Conservation (phyloP, 495 filamentous ascomycete genomes). For the Lindgomyces ingoldianus region DNA sequence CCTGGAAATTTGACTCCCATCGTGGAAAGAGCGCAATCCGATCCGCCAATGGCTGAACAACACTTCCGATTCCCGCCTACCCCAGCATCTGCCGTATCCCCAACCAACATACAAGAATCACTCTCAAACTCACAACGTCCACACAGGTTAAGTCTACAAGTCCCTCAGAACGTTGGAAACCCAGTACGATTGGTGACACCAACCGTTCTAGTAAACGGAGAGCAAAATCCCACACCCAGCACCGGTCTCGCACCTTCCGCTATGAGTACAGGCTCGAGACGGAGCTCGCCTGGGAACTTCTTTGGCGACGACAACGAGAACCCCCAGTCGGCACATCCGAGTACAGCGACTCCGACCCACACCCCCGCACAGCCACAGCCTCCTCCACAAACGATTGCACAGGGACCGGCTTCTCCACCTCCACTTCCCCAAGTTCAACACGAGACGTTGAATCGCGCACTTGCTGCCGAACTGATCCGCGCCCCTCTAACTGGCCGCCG, state of each 20-base stretch:
- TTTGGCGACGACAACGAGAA: conserved; percentile 9
- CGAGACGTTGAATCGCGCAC: conserved; percentile 41
- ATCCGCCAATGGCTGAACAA: conserved; percentile 32
- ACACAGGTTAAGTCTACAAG: conserved; percentile 72
- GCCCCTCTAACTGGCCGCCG: conserved; percentile 40
- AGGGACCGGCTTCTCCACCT: background rate
- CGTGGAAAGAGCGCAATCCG: conserved; percentile 35
- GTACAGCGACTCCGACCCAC: background rate
- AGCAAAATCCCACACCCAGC: conserved; percentile 43
- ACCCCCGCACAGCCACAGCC: background rate
- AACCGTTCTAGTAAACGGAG: conserved; percentile 68
- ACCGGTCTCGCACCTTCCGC: conserved; percentile 33
- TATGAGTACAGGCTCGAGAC: conserved; percentile 40
- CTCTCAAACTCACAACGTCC: conserved; percentile 48
- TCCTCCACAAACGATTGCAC: background rate
- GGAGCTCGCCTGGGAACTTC: conserved; percentile 36
- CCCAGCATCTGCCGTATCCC: conserved; percentile 31
- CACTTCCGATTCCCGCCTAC: conserved; percentile 36
- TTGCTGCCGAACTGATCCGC: conserved; percentile 44
- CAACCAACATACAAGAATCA: conserved; percentile 27
- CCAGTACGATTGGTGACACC: conserved; percentile 79
- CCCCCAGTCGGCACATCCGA: background rate
- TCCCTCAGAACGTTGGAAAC: conserved; percentile 71
- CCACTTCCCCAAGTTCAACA: conserved; percentile 19
- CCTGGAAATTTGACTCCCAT: conserved; percentile 32